Base-by-base conservation (phyloP, 345 rosid genomes). In the Passiflora organensis region DNA sequence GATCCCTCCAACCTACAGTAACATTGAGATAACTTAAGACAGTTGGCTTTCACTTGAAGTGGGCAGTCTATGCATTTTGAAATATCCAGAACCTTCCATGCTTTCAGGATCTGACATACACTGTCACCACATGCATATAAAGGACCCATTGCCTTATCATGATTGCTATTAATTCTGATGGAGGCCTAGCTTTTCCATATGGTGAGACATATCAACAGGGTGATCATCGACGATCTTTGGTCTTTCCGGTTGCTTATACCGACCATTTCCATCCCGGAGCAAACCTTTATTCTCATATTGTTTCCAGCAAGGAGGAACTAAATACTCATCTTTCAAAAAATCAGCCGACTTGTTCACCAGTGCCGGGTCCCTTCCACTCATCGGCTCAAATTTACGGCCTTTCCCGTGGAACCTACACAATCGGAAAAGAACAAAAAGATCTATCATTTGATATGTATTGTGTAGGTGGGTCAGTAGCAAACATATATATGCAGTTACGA, bases 291-390 rank as follows among this genome's bases (percentile, higher is more conserved):
- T 89, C 32, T 75, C 80, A 14, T 76, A 78, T 67, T 89, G 97
- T 69, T 86, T 68, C 97, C 97, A 86, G 43, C 32, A 70, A 6
- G 95, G 97, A 34, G 93, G 93, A 46, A 89, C 87, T 79, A 78
- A 61, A 63, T 78, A 76, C 48, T 84, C 86, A n/a, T 82, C 88
- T 65, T 84, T 82, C 43, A 90, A 19, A 49, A 90, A 84, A 39
- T 90, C 93, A 3, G 80, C 69, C 0, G 78, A 83, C 69, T 86
- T 89, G 77, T 89, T 89, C 68, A 90, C 95, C 65, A 90, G 32
- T 13, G 95, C 93, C 2, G 77, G 87, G 60, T 86, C 97, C 68
- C 93, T 79, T 45, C 81, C 82, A 53, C 82, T 78, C 6, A 88
- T 76, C 16, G 82, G 62, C 65, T 78, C 80, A 49, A 86, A 84